Conservation (phyloP, 495 filamentous ascomycete species). For the Apodospora peruviana region DNA sequence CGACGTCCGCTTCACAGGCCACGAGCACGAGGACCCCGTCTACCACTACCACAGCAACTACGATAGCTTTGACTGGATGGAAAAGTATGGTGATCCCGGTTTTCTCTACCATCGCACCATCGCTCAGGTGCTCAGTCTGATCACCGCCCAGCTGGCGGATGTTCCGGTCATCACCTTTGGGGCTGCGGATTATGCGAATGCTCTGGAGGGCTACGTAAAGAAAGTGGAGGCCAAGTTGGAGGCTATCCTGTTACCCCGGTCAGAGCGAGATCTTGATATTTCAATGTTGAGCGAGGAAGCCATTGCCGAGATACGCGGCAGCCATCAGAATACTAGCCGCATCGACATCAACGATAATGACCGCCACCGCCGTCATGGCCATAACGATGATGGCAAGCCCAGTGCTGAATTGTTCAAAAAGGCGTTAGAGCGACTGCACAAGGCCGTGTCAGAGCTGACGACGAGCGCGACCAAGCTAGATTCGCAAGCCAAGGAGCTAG, state of each 20-base stretch:
- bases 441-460: conserved; percentile 46
- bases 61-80: conserved; percentile 88
- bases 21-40: conserved; percentile 35
- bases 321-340: conserved; percentile 39
- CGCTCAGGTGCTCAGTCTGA: conserved; percentile 71
- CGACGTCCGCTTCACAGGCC: conserved; percentile 71
- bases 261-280: conserved; percentile 9
- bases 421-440: conserved; percentile 36
- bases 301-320: conserved; percentile 48
- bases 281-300: conserved; percentile 31
- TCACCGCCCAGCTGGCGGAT: conserved; percentile 76
- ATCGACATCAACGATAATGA: conserved; percentile 15
- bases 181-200: conserved; percentile 65
- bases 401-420: conserved; percentile 45
- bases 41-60: conserved; percentile 93
- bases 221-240: conserved; percentile 60
- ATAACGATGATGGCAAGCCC: conserved; percentile 42
- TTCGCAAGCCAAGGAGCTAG: conserved; percentile 56
- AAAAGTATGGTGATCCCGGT: conserved; percentile 71
- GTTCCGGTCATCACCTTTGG: conserved; percentile 73
- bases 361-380: conserved; percentile 38
- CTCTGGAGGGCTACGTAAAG: conserved; percentile 57
- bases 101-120: conserved; percentile 78
- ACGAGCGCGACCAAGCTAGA: conserved; percentile 55
- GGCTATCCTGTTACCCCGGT: conserved; percentile 11